Evolutionary conservation across 805 yeast species (phyloP).

Genomic region (Candida succiphila): DNA sequence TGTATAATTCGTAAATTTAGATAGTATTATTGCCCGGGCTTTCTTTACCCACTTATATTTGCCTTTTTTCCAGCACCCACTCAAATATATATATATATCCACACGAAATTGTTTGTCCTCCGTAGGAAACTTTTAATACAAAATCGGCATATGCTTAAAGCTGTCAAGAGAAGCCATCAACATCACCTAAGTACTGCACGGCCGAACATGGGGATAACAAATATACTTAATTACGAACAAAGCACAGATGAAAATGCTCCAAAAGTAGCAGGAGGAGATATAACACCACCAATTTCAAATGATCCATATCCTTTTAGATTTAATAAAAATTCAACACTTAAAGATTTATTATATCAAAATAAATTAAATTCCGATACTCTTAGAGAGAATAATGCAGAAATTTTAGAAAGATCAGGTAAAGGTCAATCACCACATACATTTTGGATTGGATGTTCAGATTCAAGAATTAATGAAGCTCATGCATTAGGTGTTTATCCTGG

Average conservation of each 20-base stretch:
- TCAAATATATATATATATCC: no score
- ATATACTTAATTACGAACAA: conserved; percentile 15
- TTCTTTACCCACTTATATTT: no score
- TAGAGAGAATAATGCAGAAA: conserved; percentile 39
- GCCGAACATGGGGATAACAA: conserved; percentile 15
- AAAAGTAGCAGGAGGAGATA: background rate
- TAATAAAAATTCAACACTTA: conserved; percentile 34
- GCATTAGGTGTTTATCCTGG: conserved; percentile 77
- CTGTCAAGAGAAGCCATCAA: no score
- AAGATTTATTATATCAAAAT: conserved; percentile 41
- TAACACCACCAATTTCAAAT: background rate
- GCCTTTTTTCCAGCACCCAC: no score
- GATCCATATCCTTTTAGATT: conserved; percentile 29
- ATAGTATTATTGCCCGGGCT: no score
- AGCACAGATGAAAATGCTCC: background rate
- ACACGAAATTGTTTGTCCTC: no score
- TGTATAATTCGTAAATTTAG: no score
- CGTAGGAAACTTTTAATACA: no score
- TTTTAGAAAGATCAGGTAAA: conserved; percentile 55
- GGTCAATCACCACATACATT: conserved; percentile 92
- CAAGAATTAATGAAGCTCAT: conserved; percentile 76
- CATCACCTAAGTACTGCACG: no score
- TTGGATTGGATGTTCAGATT: conserved; percentile 93
- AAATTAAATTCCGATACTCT: conserved; percentile 34
- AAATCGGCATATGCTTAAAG: no score